Evolutionary conservation across 2,329 filamentous ascomycete species (phyloP).

Genomic region (Fusarium decemcellulare): DNA sequence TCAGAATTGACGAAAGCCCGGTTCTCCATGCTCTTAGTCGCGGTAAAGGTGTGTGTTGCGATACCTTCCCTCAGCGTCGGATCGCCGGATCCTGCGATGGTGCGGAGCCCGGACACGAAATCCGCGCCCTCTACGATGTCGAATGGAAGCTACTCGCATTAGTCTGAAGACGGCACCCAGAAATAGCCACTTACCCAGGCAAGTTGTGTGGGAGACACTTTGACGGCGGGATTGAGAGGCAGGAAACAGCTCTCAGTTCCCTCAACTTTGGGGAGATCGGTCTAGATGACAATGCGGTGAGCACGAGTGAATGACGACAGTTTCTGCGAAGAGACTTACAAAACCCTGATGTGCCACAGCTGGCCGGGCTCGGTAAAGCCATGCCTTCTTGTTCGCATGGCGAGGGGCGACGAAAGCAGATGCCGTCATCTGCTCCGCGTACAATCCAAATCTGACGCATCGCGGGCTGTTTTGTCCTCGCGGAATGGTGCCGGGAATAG

Average conservation of each 20-base stretch:
- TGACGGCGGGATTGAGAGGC: conserved; percentile 40
- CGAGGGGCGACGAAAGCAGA: conserved; percentile 50
- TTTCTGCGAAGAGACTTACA: conserved; percentile 11
- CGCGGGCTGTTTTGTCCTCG: conserved; percentile 61
- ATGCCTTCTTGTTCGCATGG: conserved; percentile 50
- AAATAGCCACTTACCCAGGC: conserved; percentile 36
- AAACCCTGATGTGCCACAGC: conserved; percentile 51
- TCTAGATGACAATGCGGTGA: conserved; percentile 22
- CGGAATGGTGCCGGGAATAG: conserved; percentile 61
- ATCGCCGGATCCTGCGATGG: conserved; percentile 64
- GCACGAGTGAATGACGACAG: rapidly evolving
- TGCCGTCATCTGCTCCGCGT: conserved; percentile 61
- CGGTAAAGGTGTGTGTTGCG: conserved; percentile 63
- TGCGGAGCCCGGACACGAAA: conserved; percentile 58
- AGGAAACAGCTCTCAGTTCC: conserved; percentile 45
- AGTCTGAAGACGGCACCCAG: rapidly evolving
- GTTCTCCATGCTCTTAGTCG: conserved; percentile 62
- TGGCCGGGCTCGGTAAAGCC: conserved; percentile 48
- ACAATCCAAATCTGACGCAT: conserved; percentile 54
- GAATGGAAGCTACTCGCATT: conserved; percentile 36
- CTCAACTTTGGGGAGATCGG: conserved; percentile 41
- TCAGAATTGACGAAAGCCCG: conserved; percentile 70
- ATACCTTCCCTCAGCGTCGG: conserved; percentile 64
- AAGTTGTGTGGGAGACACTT: conserved; percentile 42
- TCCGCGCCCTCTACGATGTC: conserved; percentile 57